Evolutionary conservation across 1,139 yeast species (phyloP), one percentile per base, ranked within the genome.

Genomic region (Geotrichum aggregatum): DNA sequence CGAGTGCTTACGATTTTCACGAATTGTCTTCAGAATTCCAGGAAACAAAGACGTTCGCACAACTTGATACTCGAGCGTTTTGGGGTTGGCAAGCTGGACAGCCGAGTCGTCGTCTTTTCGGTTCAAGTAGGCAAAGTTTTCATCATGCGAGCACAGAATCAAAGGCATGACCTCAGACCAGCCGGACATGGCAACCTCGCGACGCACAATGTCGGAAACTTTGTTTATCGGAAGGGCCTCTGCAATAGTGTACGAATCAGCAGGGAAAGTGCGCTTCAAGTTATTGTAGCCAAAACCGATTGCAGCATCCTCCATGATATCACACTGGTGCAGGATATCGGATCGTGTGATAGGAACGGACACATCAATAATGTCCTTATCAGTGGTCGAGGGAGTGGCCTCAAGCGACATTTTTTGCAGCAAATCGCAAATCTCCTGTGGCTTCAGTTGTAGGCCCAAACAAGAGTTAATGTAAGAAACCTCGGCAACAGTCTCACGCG

Each of bases 241-340:
- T 16, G 96, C 96, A 59, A 87, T 84, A 54, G 89, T 80, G 49
- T 91, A 82, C 44, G 87, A 84, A 54, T 91, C 77, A 61, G 82
- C 75, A 56, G 95, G 94, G 68, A 85, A 85, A 52, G 95, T 83
- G 71, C 84, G 87, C 58, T 78, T 78, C 66, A 94, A 78, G 69
- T 87, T 88, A 72, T 91, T 87, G 76, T 84, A 94, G 55, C 98
- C 99, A 68, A 89, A 94, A 34, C 89, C 95, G 67, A 94, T 85
- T 50, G 97, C 98, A 46, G 91, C 96, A 70, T 94, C 99, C 72
- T 94, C 99, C 96, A 94, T 87, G 61, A 94, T 85, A 71, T 94
- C 99, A 77, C 98, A 92, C 70, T 89, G 96, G 71, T 94, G 99
- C 65, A 94, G 78, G 58, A 94, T 80, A 71, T 94, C 99, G 8